Base-by-base conservation (phyloP, 108 stramenopile species). In the Skeletonema grethae region DNA sequence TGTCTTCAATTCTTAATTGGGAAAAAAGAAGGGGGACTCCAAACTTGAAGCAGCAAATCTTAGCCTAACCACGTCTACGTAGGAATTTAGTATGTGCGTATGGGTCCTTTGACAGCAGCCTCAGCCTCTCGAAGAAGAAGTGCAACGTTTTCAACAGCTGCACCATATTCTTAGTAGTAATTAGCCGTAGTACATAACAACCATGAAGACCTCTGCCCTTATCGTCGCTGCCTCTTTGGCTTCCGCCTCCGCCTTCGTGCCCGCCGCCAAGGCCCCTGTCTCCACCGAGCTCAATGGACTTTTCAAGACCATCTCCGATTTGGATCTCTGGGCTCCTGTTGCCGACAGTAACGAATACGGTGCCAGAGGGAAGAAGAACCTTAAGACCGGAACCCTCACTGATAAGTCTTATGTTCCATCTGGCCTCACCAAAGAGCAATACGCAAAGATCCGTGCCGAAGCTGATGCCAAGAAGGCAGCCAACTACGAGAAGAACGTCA, bases 171-270 rank as follows among this genome's bases (percentile, higher is more conserved):
- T n/a, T 43, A 39, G 15, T 43, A 43, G 15, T 39, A 38, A 11
- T 38, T 38, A 30, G 86, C 90, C 86, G 88, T 43, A 15, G 41
- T 43, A 43, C 15, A 43, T 43, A n/a, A 91, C 89, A 84, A 89
- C 86, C 73, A 89, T 86, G 86, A 86, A 84, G 38, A 85, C 86
- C 70, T 50, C 83, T 67, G 83, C 87, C 57, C 53, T 87, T 63
- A 71, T 91, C 56, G 22, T 69, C 85, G 76, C 89, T 50, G 82
- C 93, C 65, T 73, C 77, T 61, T 61, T 94, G 65, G 86, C 85
- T 34, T 75, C 85, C 61, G 90, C 89, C 61, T 78, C 83, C 29
- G 93, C 93, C 46, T 94, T 94, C 68, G 90, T 88, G 59, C 90
- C 92, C 8, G 35, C 76, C 25, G 53, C 82, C 46, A 57, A 69